Conservation (phyloP, 805 yeast genomes). For the Saturnispora quitensis region DNA sequence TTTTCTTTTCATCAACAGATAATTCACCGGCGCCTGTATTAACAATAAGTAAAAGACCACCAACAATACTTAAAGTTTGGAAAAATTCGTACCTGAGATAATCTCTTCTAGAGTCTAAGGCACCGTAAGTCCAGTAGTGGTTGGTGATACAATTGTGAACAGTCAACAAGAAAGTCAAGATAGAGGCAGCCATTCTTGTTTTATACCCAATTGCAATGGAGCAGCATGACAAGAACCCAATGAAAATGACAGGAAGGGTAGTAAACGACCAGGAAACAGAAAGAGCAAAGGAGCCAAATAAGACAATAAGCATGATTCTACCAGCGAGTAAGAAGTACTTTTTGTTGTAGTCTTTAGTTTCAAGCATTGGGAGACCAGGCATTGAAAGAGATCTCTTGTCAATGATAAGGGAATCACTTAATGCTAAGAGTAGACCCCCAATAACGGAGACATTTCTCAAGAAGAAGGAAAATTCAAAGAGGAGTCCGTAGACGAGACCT, state of each 20-base stretch:
- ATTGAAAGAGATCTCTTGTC: conserved; percentile 55
- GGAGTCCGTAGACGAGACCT: conserved; percentile 81
- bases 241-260: conserved; percentile 51
- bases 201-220: conserved; percentile 88
- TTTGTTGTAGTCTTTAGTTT: conserved; percentile 56
- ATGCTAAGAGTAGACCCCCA: conserved; percentile 84
- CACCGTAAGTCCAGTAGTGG: conserved; percentile 78
- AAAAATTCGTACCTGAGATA: conserved; percentile 85
- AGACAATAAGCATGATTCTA: conserved; percentile 70
- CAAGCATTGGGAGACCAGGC: conserved; percentile 71
- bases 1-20: conserved; percentile 91
- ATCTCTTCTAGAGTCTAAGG: conserved; percentile 73
- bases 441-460: conserved; percentile 81
- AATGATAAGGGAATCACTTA: conserved; percentile 77
- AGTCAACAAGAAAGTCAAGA: conserved; percentile 58
- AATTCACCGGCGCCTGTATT: conserved; percentile 96
- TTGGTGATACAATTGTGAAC: conserved; percentile 72
- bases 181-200: conserved; percentile 77
- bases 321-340: conserved; percentile 83
- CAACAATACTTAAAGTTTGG: conserved; percentile 91
- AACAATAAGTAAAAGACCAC: conserved; percentile 83
- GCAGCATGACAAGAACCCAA: conserved; percentile 62
- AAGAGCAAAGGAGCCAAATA: conserved; percentile 78
- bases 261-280: conserved; percentile 64
- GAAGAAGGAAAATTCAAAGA: conserved; percentile 72